A percentile compares a stretch with the other conserved stretches of the same genome.
These are phyloP conservation scores for Solanum hybrid DNA, from an alignment of 305 asterid species.

Conservation along the genomic window DNA sequence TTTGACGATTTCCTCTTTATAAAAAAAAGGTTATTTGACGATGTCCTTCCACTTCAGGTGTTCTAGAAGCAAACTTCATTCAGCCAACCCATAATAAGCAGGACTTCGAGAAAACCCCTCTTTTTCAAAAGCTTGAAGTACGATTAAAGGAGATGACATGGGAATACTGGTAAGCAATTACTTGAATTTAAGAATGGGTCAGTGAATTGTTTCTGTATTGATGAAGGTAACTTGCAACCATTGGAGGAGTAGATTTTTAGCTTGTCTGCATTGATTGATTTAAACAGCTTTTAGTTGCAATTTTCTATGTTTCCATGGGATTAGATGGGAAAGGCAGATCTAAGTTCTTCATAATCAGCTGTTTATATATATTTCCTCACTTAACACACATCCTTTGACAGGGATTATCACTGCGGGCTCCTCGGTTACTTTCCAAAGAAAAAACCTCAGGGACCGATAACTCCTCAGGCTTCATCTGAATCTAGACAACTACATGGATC, in stretches of 20 bases:
- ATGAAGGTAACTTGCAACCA: not conserved
- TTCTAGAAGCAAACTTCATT: constrained; percentile 31
- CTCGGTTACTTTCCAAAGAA: constrained; percentile 28
- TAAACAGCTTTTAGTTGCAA: not conserved
- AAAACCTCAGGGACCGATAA: constrained; percentile 17
- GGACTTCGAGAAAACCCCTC: constrained; percentile 36
- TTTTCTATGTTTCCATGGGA: not conserved
- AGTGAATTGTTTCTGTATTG: not conserved
- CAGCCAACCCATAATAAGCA: constrained; percentile 35
- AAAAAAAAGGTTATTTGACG: not conserved
- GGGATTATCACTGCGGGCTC: constrained; percentile 36
- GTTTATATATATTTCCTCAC: not conserved
- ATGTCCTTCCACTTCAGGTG: constrained; percentile 13
- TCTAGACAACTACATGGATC: constrained; percentile 18
- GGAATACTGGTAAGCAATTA: constrained; percentile 29
- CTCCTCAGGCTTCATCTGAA: constrained; percentile 21
- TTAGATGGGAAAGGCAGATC: not conserved
- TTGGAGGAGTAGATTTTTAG: not conserved
- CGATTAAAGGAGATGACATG: constrained; percentile 36
- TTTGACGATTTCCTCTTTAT: not conserved
- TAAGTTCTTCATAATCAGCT: not conserved
- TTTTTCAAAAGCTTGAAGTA: constrained; percentile 34
- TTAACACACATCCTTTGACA: constrained; percentile 2
- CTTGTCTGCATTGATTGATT: not conserved
- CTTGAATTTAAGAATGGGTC: not conserved